phyloP scores from a whole-genome alignment of 805 yeast species.

The Teunomyces pallodes region DNA sequence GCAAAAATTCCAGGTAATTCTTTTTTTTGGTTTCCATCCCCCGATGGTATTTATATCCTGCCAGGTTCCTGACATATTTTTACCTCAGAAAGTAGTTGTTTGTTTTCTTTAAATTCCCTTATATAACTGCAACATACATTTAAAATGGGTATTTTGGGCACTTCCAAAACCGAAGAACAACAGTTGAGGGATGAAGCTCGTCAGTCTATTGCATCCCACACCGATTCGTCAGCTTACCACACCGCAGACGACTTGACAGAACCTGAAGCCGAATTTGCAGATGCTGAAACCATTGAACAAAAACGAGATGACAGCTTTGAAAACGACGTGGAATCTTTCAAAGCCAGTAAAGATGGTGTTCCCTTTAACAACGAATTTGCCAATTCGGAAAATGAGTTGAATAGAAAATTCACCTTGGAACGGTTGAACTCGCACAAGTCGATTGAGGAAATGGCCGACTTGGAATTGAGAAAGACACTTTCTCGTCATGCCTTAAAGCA shows the following conservation, averaged over 20 bases:
- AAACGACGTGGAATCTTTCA: not conserved
- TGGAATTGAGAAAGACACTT: slow-evolving; percentile 8
- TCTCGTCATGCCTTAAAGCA: not conserved
- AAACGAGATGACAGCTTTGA: not conserved
- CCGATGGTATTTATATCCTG: not conserved
- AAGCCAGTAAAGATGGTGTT: not conserved
- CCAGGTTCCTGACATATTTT: not conserved
- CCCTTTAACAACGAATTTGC: not conserved
- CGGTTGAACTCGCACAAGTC: slow-evolving; percentile 17
- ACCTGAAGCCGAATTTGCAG: not conserved
- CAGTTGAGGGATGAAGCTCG: slow-evolving; percentile 19
- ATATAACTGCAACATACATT: not conserved
- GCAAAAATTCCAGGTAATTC: not conserved
- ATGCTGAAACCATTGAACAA: slow-evolving; percentile 1
- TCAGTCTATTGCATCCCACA: slow-evolving; percentile 16
- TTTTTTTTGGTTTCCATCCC: not conserved
- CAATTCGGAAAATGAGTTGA: slow-evolving; percentile 14
- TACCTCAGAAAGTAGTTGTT: not conserved
- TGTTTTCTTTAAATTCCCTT: not conserved
- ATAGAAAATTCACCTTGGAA: slow-evolving; percentile 16
- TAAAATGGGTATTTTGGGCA: slow-evolving; percentile 36
- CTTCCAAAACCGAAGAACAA: slow-evolving; percentile 29
- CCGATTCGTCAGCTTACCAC: slow-evolving; percentile 31
- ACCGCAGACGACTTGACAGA: slow-evolving; percentile 28
- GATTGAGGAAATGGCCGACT: slow-evolving; percentile 16